Percentiles rank a stretch among this genome's conserved stretches.
These are phyloP conservation scores for Cucurbita ficifolia DNA, from an alignment of 306 rosid genomes.

Conservation along the genomic window DNA sequence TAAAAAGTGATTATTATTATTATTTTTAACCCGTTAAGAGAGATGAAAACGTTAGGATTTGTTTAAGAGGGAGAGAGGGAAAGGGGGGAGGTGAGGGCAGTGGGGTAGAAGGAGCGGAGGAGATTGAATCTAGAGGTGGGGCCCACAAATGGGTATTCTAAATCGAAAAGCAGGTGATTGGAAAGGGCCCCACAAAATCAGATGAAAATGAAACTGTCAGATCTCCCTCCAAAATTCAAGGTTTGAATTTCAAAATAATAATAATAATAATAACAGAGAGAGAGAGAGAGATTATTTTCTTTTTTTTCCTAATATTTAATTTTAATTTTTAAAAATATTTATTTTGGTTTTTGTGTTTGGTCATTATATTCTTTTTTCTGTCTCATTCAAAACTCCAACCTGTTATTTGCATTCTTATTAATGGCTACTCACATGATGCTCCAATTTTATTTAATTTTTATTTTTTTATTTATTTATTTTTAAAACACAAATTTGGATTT, in stretches of 20 bases:
- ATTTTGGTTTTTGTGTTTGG: not conserved
- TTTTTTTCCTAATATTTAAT: not conserved
- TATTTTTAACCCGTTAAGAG: too few relatives aligned
- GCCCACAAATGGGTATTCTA: not conserved
- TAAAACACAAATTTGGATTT: not conserved
- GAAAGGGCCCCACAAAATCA: not conserved
- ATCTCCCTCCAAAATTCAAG: slow-evolving; percentile 2
- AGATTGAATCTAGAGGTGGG: slow-evolving; percentile 10
- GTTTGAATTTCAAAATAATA: not conserved
- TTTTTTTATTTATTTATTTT: not conserved
- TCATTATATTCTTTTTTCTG: not conserved
- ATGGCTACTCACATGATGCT: not conserved
- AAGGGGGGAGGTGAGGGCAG: slow-evolving; percentile 18
- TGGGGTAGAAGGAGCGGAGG: slow-evolving; percentile 16
- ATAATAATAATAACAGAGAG: not conserved
- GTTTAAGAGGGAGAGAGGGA: not conserved
- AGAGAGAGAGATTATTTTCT: not conserved
- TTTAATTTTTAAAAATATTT: not conserved
- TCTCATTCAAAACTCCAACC: not conserved
- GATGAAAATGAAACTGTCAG: not conserved
- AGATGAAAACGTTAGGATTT: not conserved
- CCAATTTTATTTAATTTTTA: not conserved
- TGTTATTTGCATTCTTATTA: not conserved
- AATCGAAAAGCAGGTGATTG: not conserved
- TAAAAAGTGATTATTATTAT: too few relatives aligned